These are phyloP conservation scores for Lentinus brumalis DNA, from an alignment of 768 basidiomycete genomes.

Conservation along the genomic window DNA sequence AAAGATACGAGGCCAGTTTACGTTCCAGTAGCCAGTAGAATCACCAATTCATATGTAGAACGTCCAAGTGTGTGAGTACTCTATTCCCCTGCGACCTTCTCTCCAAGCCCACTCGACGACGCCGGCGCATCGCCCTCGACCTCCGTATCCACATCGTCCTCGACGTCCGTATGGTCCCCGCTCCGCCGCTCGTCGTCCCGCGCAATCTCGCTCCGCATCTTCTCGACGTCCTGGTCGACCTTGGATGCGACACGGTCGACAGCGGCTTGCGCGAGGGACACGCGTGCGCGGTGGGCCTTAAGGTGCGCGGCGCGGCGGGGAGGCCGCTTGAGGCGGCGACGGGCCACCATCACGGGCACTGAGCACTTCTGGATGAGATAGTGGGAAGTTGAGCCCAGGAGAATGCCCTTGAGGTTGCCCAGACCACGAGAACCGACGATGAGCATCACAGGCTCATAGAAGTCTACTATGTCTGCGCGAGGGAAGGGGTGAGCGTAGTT, in stretches of 20 bases:
- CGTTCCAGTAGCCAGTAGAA: too few relatives aligned
- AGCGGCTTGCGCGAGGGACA: slow-evolving; percentile 82
- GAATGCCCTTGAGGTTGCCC: slow-evolving; percentile 85
- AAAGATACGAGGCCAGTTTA: too few relatives aligned
- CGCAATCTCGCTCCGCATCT: slow-evolving; percentile 76
- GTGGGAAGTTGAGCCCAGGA: slow-evolving; percentile 93
- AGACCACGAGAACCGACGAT: slow-evolving; percentile 95
- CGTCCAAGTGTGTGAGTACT: too few relatives aligned
- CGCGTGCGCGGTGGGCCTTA: slow-evolving; percentile 76
- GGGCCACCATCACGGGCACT: slow-evolving; percentile 96
- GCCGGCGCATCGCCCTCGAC: slow-evolving; percentile 20
- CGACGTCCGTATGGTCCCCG: slow-evolving; percentile 25
- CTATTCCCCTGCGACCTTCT: too few relatives aligned
- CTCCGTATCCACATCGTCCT: slow-evolving; percentile 27
- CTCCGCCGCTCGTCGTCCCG: slow-evolving; percentile 55
- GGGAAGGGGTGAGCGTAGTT: not conserved
- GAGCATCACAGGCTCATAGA: slow-evolving; percentile 84
- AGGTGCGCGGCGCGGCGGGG: slow-evolving; percentile 80
- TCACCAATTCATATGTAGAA: too few relatives aligned
- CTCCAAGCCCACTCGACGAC: not conserved
- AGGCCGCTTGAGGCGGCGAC: slow-evolving; percentile 86
- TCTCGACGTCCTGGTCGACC: slow-evolving; percentile 84
- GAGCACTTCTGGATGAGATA: slow-evolving; percentile 94
- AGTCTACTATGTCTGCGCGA: slow-evolving; percentile 75
- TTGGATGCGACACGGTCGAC: slow-evolving; percentile 87